phyloP scores from a whole-genome alignment of 768 basidiomycete species.

The Termitomyces bulborhizus region DNA sequence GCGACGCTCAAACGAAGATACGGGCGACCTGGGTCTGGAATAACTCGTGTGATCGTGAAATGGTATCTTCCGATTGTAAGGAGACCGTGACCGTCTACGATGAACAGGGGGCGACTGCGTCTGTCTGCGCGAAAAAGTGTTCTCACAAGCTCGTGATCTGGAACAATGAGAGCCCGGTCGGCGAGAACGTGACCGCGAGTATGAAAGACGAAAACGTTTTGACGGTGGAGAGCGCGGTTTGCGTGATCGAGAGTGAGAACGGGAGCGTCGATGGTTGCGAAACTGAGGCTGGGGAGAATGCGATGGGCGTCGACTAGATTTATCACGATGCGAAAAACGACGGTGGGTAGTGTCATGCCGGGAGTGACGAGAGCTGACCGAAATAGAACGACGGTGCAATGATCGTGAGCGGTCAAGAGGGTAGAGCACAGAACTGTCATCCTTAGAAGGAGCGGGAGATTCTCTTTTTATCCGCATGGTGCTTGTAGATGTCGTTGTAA shows the following conservation, averaged over 20 bases:
- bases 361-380: constrained; percentile 1
- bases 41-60: not conserved
- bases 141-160: not conserved
- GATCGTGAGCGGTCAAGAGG: not conserved
- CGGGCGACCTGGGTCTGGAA: not conserved
- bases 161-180: not conserved
- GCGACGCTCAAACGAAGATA: not conserved
- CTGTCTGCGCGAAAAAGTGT: not conserved
- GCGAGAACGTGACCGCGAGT: not conserved
- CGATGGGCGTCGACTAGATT: not conserved
- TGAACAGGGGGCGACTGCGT: not conserved
- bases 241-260: constrained; percentile 3
- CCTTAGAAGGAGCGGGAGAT: constrained; percentile 3
- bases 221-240: not conserved
- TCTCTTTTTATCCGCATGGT: not conserved
- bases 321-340: not conserved
- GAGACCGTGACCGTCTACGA: not conserved
- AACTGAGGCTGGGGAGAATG: constrained; percentile 3
- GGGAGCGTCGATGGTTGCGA: not conserved
- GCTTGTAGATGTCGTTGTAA: not conserved
- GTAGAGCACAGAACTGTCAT: not conserved
- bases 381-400: constrained; percentile 1
- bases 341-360: not conserved
- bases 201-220: not conserved
- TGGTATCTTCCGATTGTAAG: not conserved